Conservation (phyloP, 2,329 filamentous ascomycete species). For the Pyricularia sp. region DNA sequence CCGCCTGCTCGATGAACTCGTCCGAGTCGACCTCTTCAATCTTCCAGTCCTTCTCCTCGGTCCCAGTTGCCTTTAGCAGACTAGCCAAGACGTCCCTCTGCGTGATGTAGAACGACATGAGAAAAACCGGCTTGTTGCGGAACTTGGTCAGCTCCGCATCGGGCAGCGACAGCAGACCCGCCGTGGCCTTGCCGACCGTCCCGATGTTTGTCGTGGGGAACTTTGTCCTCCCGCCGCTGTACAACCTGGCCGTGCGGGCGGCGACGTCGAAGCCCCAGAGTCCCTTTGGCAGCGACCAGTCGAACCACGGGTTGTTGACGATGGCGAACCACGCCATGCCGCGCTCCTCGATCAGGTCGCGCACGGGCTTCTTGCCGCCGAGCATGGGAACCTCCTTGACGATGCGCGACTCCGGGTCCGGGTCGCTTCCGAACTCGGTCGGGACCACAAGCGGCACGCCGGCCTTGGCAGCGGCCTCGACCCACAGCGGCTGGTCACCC, state of each 20-base stretch:
- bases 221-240: constrained; percentile 41
- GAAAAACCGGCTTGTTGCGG: constrained; percentile 21
- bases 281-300: constrained; percentile 29
- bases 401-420: not conserved
- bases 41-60: constrained; percentile 46
- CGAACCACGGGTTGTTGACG: constrained; percentile 37
- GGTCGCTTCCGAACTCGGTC: constrained; percentile 22
- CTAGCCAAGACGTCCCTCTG: constrained; percentile 54
- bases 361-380: not conserved
- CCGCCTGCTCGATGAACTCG: not conserved
- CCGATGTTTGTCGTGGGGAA: constrained; percentile 47
- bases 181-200: constrained; percentile 30
- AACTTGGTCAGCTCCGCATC: constrained; percentile 4
- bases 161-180: constrained; percentile 30
- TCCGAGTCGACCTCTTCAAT: constrained; percentile 20
- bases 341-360: constrained; percentile 19
- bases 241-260: constrained; percentile 18
- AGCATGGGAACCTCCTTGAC: constrained; percentile 13
- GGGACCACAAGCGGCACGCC: constrained; percentile 31
- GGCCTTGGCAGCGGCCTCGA: constrained; percentile 28
- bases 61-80: constrained; percentile 44
- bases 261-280: constrained; percentile 16
- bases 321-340: constrained; percentile 22
- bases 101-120: constrained; percentile 43
- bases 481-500: constrained; percentile 24